Evolutionary conservation across 108 stramenopile genomes (phyloP), one percentile per base, ranked within the genome.

Genomic region (Asterionellopsis glacialis): DNA sequence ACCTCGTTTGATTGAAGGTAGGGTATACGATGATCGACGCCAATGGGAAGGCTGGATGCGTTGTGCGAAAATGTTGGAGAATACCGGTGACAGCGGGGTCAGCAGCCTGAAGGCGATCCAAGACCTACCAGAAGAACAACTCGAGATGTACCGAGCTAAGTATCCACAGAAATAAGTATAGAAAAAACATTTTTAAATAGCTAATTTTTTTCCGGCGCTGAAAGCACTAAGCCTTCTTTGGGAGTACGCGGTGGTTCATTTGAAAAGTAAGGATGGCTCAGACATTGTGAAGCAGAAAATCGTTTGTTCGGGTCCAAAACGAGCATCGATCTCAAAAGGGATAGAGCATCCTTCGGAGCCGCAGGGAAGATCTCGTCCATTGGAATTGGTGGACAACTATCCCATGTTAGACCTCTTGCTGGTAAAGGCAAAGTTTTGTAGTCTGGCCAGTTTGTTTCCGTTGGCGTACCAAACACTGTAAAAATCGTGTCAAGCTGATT

Each of bases 31-130:
- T 11, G 84, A 87, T 41, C 65, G 67, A 18, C 65, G 91, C 13
- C 88, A 87, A 25, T 93, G 91, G 91, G 91, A 87, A 65, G 91
- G 91, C 15, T 93, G 91, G 91, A 93, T 93, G 91, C 72, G 91
- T 55, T 93, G 88, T 64, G 91, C 87, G 26, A 85, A 84, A 51
- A 89, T 87, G 84, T 73, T 93, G 24, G 85, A 92, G 45, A 81
- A 77, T 51, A 80, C 62, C 26, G 74, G 75, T 14, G 85, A 84
- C 14, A 67, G 58, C 23, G 87, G 87, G 7, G 85, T 80, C 15
- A 83, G 82, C 56, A 85, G 82, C 59, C 51, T 65, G 19, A 73
- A 84, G 27, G 91, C 85, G 0, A 85, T 93, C 61, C 27, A 77
- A 14, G 69, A 75, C 27, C 73, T 93, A 39, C 91, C 88, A 52